Percentiles rank a stretch among this genome's conserved stretches.
phyloP scores from a whole-genome alignment of 139 green algal genomes.

The Trebouxia sp. region DNA sequence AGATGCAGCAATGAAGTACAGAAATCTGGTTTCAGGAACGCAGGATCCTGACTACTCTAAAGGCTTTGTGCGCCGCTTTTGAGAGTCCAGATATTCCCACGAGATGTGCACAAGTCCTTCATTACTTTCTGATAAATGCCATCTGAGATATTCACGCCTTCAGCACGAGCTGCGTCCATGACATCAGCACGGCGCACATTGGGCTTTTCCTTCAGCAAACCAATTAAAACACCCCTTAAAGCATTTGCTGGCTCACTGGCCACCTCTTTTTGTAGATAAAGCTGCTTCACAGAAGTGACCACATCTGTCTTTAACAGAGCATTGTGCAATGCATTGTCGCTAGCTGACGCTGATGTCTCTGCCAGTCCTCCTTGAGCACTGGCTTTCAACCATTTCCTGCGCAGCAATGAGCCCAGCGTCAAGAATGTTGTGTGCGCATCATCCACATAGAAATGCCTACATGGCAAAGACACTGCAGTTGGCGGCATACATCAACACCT shows the following conservation, averaged over 20 bases:
- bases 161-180: constrained; percentile 39
- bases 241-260: constrained; percentile 37
- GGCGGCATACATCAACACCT: neutral
- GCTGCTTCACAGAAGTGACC: neutral
- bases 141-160: constrained; percentile 39
- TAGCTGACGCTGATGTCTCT: neutral
- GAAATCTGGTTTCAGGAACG: neutral
- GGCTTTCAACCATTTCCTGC: constrained; percentile 8
- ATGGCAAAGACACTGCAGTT: neutral
- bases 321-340: constrained; percentile 6
- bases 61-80: constrained; percentile 23
- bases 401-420: neutral
- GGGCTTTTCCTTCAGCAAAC: constrained; percentile 39
- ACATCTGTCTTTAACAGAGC: neutral
- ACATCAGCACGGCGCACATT: constrained; percentile 48
- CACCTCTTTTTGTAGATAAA: constrained; percentile 33
- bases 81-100: constrained; percentile 48
- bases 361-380: neutral
- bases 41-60: neutral
- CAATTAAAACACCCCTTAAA: constrained; percentile 33
- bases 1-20: no score
- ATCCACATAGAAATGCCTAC: no score
- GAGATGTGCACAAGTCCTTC: constrained; percentile 49
- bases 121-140: constrained; percentile 43
- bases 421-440: no score